These are phyloP conservation scores for Mitragyna speciosa DNA, from an alignment of 257 asterid genomes.

Conservation along the genomic window DNA sequence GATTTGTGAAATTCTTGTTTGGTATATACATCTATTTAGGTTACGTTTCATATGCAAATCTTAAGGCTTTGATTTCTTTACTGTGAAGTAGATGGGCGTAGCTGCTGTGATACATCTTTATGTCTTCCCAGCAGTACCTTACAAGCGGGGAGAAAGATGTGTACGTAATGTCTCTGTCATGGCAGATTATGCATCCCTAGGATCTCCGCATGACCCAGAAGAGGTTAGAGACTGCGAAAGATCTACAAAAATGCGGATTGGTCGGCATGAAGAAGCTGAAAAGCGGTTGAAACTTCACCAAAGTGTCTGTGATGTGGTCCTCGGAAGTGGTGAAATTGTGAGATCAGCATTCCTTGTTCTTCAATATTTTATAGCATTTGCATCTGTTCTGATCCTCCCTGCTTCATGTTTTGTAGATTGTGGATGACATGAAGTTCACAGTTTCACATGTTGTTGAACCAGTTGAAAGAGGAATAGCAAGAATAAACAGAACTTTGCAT, in stretches of 20 bases:
- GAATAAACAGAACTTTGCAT: slow-evolving; percentile 72
- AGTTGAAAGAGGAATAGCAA: slow-evolving; percentile 92
- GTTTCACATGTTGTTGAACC: slow-evolving; percentile 93
- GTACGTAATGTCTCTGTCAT: slow-evolving; percentile 87
- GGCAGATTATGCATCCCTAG: slow-evolving; percentile 90
- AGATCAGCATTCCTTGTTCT: slow-evolving; percentile 29
- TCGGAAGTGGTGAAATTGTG: slow-evolving; percentile 95
- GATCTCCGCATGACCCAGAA: slow-evolving; percentile 88
- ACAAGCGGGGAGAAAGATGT: slow-evolving; percentile 96
- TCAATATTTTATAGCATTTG: background rate
- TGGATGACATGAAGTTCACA: slow-evolving; percentile 95
- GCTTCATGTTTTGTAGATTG: slow-evolving; percentile 50
- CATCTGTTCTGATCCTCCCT: slow-evolving; percentile 2
- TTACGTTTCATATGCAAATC: background rate
- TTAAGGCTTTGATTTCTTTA: background rate
- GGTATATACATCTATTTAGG: background rate
- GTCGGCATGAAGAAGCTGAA: slow-evolving; percentile 64
- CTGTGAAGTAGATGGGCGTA: slow-evolving; percentile 74
- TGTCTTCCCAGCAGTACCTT: slow-evolving; percentile 91
- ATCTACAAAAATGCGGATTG: slow-evolving; percentile 51
- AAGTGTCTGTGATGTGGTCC: slow-evolving; percentile 88
- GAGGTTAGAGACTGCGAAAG: slow-evolving; percentile 86
- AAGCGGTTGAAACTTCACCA: slow-evolving; percentile 78
- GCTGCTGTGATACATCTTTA: slow-evolving; percentile 96
- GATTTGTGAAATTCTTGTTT: background rate